Base-by-base conservation (phyloP, 352 stramenopile genomes). In the Globisporangium megalacanthum region DNA sequence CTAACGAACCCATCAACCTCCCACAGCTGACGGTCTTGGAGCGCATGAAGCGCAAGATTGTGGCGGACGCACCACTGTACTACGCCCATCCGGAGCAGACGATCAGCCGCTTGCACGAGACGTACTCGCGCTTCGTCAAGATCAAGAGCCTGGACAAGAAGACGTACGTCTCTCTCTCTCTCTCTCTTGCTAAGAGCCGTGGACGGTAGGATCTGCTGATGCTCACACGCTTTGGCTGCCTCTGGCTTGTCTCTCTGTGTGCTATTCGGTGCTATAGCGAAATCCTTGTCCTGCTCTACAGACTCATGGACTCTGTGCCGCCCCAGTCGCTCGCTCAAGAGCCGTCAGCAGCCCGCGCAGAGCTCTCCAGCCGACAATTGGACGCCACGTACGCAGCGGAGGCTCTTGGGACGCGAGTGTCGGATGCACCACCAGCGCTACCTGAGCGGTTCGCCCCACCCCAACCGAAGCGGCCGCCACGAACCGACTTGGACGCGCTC, bases 91-190 rank as follows among this genome's bases (percentile, higher is more conserved):
- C 69, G 0, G 59, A 83, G 3, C 70, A 79, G 7, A 82, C 77
- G 14, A 70, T 79, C 22, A 68, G 65, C 35, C 69, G 70, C 13
- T 64, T 94, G 4, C 79, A 94, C n/a, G 79, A 91, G 56, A 66
- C 81, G 29, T 94, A 89, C 64, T 89, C 77, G 36, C 73, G 82
- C 22, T 88, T 92, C 58, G 75, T 88, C 63, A 83, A 85, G 56
- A 79, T 88, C 42, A 84, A 80, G 44, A 79, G 83, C 51, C 65
- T 88, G 31, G 75, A 90, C 58, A 87, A 84, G 65, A 87, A 88
- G 56, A 86, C 73, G 83, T 93, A 62, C 42, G 62, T 59, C 20
- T 29, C 8, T 8, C 2, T 8, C 1, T 8, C 7, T 39, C 7
- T 13, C 35, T 39, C 35, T 13, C 35, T 39, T 5, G 35, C n/a